phyloP scores from a whole-genome alignment of 192 early-diverging fungal genomes.

The Podila epigama region DNA sequence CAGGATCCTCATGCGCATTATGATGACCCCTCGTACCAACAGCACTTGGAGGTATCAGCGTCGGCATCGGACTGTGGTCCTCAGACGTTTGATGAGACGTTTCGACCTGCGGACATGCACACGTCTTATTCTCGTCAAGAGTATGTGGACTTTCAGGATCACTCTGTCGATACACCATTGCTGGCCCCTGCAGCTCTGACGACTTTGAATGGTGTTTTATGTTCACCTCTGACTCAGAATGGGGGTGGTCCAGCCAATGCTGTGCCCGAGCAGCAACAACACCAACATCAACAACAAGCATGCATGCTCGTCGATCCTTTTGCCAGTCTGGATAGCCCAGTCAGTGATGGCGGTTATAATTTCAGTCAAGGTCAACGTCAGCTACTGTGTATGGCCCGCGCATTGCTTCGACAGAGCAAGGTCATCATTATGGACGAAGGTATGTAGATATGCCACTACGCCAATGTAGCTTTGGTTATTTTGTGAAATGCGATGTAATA shows the following conservation, averaged over 20 bases:
- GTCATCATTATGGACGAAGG: constrained; percentile 66
- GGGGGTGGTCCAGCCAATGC: not conserved
- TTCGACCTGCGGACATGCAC: constrained; percentile 4
- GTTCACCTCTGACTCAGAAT: constrained; percentile 28
- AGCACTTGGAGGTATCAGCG: constrained; percentile 14
- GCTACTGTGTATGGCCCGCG: constrained; percentile 79
- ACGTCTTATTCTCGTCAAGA: not conserved
- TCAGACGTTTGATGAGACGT: constrained; percentile 13
- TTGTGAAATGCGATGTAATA: not conserved
- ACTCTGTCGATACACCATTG: constrained; percentile 3
- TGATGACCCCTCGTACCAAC: not conserved
- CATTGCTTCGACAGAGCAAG: constrained; percentile 71
- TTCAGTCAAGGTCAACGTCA: constrained; percentile 85
- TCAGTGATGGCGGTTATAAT: constrained; percentile 86
- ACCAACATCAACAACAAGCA: not conserved
- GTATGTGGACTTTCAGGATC: not conserved
- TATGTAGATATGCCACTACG: constrained; percentile 1
- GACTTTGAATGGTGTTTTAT: constrained; percentile 12
- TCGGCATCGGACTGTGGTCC: constrained; percentile 10
- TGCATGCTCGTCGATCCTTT: constrained; percentile 40
- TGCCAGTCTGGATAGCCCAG: constrained; percentile 70
- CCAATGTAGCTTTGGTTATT: not conserved
- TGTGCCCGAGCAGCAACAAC: not conserved
- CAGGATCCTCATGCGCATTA: not conserved
- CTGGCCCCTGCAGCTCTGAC: not conserved